Base-by-base conservation (phyloP, 768 basidiomycete genomes). In the Termitomyces sp. region DNA sequence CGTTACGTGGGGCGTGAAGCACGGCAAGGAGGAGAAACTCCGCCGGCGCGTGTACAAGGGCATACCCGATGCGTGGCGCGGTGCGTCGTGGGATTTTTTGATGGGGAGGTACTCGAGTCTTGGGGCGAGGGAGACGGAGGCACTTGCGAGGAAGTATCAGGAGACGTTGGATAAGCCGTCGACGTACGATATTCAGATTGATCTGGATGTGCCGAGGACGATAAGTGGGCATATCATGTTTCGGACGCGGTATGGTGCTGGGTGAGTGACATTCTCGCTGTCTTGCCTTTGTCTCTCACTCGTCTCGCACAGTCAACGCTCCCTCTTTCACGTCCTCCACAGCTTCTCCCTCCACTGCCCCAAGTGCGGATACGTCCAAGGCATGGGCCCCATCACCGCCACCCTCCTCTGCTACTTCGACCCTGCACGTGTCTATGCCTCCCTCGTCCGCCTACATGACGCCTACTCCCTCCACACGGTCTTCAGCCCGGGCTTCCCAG, bases 321-420 rank as follows among this genome's bases (percentile, higher is more conserved):
- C 91, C 4, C 77, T 99, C 11, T 98, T 98, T 72, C 94, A 93
- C 67, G 93, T 97, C 56, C 79, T 98, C 27, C 97, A 98, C 70
- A 83, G 83, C 50, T 94, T 97, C 68, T 95, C 94, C 1, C 77
- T 95, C 19, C 76, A 78, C n/a, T 98, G 96, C 71, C 69, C 76
- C 17, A 76, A 80, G 11, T 98, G 97, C 59, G 96, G 96, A 16
- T 99, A 99, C 68, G 94, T 95, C 40, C 97, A 99, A 73, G 97
- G 97, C 58, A 99, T 99, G 97, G 95, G 97, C 2, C 91, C 96
- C 6, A 91, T 99, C 56, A 93, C 96, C 0, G 91, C 95, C 1
- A 98, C 94, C 1, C 79, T 99, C 21, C 80, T 98, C 12, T 94
- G 90, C 72, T 98, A 98, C 69, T 88, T 94, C 68, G 87, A 88